Conservation (phyloP, 129 eudicot genomes). For the Flaveria ramosissima region DNA sequence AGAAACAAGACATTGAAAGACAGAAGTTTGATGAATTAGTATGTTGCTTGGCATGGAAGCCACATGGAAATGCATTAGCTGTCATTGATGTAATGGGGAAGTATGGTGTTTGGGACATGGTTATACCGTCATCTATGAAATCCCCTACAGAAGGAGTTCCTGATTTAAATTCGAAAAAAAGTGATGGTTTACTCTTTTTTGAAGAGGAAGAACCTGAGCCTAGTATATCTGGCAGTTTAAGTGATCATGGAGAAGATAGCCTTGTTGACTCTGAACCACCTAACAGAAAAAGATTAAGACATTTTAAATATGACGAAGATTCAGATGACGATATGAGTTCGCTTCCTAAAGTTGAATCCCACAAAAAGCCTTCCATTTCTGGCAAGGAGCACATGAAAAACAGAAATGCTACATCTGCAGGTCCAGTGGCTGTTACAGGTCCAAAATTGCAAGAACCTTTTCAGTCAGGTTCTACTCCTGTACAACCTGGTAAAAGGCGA, state of each 20-base stretch:
- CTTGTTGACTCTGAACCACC: constrained; percentile 53
- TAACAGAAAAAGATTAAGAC: constrained; percentile 71
- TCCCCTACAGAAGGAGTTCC: constrained; percentile 95
- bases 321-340: constrained; percentile 55
- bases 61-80: constrained; percentile 90
- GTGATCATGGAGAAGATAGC: constrained; percentile 83
- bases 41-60: constrained; percentile 92
- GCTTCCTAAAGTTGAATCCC: constrained; percentile 50
- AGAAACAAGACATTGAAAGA: constrained; percentile 87
- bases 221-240: constrained; percentile 74
- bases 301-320: constrained; percentile 48
- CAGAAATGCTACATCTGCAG: constrained; percentile 37
- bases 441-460: constrained; percentile 79
- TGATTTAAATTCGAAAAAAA: constrained; percentile 39
- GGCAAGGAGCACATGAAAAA: constrained; percentile 41
- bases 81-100: constrained; percentile 88
- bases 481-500: constrained; percentile 79
- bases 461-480: constrained; percentile 95
- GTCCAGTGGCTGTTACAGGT: constrained; percentile 26
- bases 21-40: constrained; percentile 81
- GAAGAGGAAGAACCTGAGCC: constrained; percentile 83
- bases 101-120: constrained; percentile 94
- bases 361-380: constrained; percentile 50
- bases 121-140: constrained; percentile 81
- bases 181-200: constrained; percentile 66